A percentile compares a stretch with the other conserved stretches of the same genome.
These are phyloP conservation scores for Zymoseptoria crescenta DNA, from an alignment of 2,329 filamentous ascomycete genomes.

Conservation along the genomic window DNA sequence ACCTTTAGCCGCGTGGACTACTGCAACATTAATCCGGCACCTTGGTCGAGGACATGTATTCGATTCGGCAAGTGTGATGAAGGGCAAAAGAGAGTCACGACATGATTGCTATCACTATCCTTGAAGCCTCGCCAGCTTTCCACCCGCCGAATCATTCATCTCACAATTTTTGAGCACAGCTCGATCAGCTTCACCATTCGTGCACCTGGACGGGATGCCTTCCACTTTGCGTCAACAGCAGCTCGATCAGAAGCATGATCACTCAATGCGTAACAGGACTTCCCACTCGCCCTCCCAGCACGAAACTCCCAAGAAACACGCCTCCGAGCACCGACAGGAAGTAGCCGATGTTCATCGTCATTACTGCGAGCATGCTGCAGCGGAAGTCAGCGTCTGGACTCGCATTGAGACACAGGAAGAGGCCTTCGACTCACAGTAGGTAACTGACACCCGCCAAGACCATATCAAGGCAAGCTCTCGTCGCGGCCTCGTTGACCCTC, in stretches of 20 bases:
- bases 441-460: constrained; percentile 68
- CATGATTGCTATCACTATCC: too few species aligned
- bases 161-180: background rate
- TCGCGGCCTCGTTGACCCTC: constrained; percentile 67
- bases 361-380: constrained; percentile 76
- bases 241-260: background rate
- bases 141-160: background rate
- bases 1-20: too few species aligned
- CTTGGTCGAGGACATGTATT: too few species aligned
- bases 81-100: too few species aligned
- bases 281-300: constrained; percentile 6
- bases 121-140: background rate
- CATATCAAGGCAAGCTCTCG: constrained; percentile 60
- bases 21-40: too few species aligned
- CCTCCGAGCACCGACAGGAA: constrained; percentile 67
- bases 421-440: constrained; percentile 58
- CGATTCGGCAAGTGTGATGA: too few species aligned
- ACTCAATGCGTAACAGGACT: background rate
- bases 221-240: background rate
- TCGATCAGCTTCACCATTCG: too few species aligned
- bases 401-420: background rate
- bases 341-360: constrained; percentile 78
- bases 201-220: background rate
- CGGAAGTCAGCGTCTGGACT: constrained; percentile 30
- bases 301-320: constrained; percentile 60